Percentiles rank a stretch among this genome's conserved stretches.
Evolutionary conservation across 2,329 filamentous ascomycete species (phyloP).

Genomic region (Eurotiales sp.): DNA sequence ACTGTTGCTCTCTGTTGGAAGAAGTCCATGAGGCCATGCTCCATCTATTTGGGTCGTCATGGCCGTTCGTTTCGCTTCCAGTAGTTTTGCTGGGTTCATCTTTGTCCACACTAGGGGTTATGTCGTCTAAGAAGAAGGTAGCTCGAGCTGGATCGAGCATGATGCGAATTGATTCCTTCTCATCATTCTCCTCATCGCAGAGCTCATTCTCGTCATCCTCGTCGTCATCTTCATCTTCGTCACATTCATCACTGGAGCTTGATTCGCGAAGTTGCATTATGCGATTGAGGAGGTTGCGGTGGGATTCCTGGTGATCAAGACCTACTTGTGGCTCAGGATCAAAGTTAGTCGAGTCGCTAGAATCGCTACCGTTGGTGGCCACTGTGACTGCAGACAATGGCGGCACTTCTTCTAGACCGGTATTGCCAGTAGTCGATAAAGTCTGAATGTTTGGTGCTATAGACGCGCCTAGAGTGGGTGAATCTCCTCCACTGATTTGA

Average conservation of each 20-base stretch:
- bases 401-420: conserved; percentile 38
- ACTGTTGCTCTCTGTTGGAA: conserved; percentile 32
- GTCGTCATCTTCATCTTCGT: conserved; percentile 36
- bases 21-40: conserved; percentile 46
- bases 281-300: conserved; percentile 45
- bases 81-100: conserved; percentile 20
- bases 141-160: conserved; percentile 45
- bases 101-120: conserved; percentile 29
- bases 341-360: conserved; percentile 59
- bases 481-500: conserved; percentile 26
- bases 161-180: conserved; percentile 54
- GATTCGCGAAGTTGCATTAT: conserved; percentile 48
- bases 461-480: conserved; percentile 40
- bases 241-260: conserved; percentile 38
- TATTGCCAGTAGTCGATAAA: conserved; percentile 9
- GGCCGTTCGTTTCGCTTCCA: conserved; percentile 19
- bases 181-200: conserved; percentile 35
- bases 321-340: conserved; percentile 68
- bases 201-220: conserved; percentile 41
- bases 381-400: conserved; percentile 61
- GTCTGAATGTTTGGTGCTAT: conserved; percentile 16
- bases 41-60: conserved; percentile 34
- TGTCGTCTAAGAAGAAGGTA: conserved; percentile 36
- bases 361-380: conserved; percentile 59
- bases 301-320: conserved; percentile 35